Base-by-base conservation (phyloP, 371 early-diverging fungal species). In the Rozella allomycis region DNA sequence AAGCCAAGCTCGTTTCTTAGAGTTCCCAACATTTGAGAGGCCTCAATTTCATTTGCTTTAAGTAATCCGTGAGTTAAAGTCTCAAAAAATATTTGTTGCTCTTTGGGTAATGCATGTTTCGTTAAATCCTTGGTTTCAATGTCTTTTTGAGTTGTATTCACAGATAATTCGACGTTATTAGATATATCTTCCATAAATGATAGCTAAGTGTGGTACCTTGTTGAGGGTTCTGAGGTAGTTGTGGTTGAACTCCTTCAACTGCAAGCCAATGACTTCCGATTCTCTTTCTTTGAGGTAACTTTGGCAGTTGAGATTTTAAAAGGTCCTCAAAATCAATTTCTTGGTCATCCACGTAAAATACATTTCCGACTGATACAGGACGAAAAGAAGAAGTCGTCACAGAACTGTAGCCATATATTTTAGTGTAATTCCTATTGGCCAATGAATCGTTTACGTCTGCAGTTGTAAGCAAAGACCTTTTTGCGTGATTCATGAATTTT, bases 221-320 rank as follows among this genome's bases (percentile, higher is more conserved):
- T 0, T 81, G 75, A 2, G 81, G 98, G 46, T 99, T 99, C 54
- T 98, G 94, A 18, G 88, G 83, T 41, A 91, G 97, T 9, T 78
- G 74, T 21, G 99, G 99, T 50, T 99, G 98, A 3, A 94, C 91
- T 14, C 99, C 99, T 41, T 98, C 97, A 38, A 99, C 81, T 2
- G 97, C 97, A 9, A 99, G 70, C 91, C 93, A 94, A 49, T 94
- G 93, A n/a, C 77, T 82, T 52, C 50, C 48, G 12, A 51, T 30
- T 2, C 39, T 47, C 1, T 44, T 40, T 20, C 37, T 45, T 20
- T 45, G 54, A 1, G 97, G 97, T 3, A 94, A 79, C 34, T 79
- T 76, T 1, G 98, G 99, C 11, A 97, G 56, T 0, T 91, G 85
- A 17, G 71, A 67, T 33, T 75, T 79, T 2, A 99, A 57, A 21